These are phyloP conservation scores for Entomophthora muscae DNA, from an alignment of 371 early-diverging fungal genomes.

Conservation along the genomic window DNA sequence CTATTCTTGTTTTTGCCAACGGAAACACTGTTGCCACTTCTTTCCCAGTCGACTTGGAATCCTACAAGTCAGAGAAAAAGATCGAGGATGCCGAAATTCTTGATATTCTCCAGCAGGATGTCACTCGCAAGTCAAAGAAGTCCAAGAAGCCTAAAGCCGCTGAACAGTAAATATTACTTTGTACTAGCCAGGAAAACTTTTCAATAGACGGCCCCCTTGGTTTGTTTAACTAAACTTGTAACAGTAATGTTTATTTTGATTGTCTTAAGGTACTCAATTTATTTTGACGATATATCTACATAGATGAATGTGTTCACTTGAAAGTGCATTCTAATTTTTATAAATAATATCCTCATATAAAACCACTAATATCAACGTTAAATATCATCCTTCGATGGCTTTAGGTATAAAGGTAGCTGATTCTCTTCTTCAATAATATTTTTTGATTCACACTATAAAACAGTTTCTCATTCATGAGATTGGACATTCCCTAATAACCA, in stretches of 20 bases:
- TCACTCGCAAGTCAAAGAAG: conserved; percentile 22
- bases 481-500: too few relatives aligned
- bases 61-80: conserved; percentile 53
- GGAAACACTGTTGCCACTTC: conserved; percentile 62
- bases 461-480: too few relatives aligned
- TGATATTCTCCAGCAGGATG: conserved; percentile 35
- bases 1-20: conserved; percentile 68
- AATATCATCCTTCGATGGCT: too few relatives aligned
- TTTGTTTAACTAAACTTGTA: neutral
- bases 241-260: neutral
- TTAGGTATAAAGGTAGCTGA: too few relatives aligned
- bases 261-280: too few relatives aligned
- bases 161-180: neutral
- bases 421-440: too few relatives aligned
- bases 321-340: too few relatives aligned
- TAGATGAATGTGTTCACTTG: too few relatives aligned
- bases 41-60: conserved; percentile 40
- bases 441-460: too few relatives aligned
- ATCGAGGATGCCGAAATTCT: conserved; percentile 51
- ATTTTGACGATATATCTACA: too few relatives aligned
- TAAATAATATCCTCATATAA: too few relatives aligned
- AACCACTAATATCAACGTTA: too few relatives aligned
- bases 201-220: neutral
- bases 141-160: conserved; percentile 21
- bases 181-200: neutral